Base-by-base conservation (phyloP, 2,329 filamentous ascomycete species). In the Colletotrichum theobromicola region DNA sequence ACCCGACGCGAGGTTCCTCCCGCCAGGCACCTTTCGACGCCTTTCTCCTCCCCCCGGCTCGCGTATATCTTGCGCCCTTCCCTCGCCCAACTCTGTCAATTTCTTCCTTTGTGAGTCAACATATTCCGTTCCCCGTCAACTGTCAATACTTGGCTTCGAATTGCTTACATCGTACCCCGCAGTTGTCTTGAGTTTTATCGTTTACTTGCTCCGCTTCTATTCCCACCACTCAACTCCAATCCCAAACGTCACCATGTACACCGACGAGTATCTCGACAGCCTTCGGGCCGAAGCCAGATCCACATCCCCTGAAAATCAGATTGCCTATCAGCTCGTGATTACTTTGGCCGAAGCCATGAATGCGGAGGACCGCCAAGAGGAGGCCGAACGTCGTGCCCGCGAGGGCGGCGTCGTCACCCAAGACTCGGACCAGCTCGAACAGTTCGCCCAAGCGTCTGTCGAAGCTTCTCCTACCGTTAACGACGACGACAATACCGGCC, bases 221-320 rank as follows among this genome's bases (percentile, higher is more conserved):
- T 21, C 42, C n/a, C 42, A 50, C n/a, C 42, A n/a, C 42, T 10
- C 42, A 21, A 21, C n/a, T 50, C 42, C 42, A 12, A 21, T 50
- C 42, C 24, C 42, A 50, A n/a, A 10, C 42, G 2, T 50, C 42
- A 21, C 42, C 7, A 50, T 50, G 42, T 21, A 50, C n/a, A n/a
- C 21, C 42, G n/a, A 50, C n/a, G n/a, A n/a, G n/a, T 10, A 0
- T 2, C 42, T 50, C 24, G 42, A 50, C 42, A 5, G 1, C 3
- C 7, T 12, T 13, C 13, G n/a, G 42, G 1, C n/a, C 42, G 6
- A 13, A 5, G n/a, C 16, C 10, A 21, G 16, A 18, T 10, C n/a
- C 42, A 10, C 24, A 1, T n/a, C 42, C 4, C 42, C 10, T 7
- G 18, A 46, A 18, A 0, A 46, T 0, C 42, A 12, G 2, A 50